Conservation (phyloP, 2,329 filamentous ascomycete genomes). For the Aspergillus novoparasiticus region DNA sequence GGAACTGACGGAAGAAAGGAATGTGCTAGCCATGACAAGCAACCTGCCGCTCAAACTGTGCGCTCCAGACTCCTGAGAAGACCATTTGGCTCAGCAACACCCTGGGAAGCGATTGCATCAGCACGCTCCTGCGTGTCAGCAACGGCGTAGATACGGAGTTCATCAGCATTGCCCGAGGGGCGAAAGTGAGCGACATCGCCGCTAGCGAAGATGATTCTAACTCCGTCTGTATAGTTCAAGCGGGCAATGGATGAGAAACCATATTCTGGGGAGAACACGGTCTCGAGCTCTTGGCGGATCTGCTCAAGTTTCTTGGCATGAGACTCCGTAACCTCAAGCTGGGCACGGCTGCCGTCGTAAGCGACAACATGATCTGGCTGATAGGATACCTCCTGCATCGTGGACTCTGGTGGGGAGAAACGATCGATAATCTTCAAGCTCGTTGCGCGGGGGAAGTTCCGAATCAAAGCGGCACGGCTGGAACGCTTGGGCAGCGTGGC, state of each 20-base stretch:
- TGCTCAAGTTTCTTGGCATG: slow-evolving; percentile 17
- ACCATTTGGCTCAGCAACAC: slow-evolving; percentile 31
- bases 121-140: slow-evolving; percentile 33
- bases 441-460: slow-evolving; percentile 35
- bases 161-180: slow-evolving; percentile 38
- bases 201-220: slow-evolving; percentile 34
- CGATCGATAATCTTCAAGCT: slow-evolving; percentile 33
- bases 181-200: slow-evolving; percentile 38
- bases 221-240: slow-evolving; percentile 36
- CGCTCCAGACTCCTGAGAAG: slow-evolving; percentile 29
- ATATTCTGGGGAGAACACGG: slow-evolving; percentile 29
- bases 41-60: slow-evolving; percentile 9
- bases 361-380: slow-evolving; percentile 17
- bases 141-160: slow-evolving; percentile 37
- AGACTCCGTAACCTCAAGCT: slow-evolving; percentile 12
- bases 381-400: slow-evolving; percentile 26
- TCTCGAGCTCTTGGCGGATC: slow-evolving; percentile 29
- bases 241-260: slow-evolving; percentile 28
- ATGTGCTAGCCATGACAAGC: too few relatives aligned
- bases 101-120: slow-evolving; percentile 30
- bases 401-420: slow-evolving; percentile 28
- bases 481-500: slow-evolving; percentile 30
- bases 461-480: slow-evolving; percentile 33
- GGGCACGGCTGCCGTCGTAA: slow-evolving; percentile 10
- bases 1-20: too few relatives aligned